Evolutionary conservation across 2,329 filamentous ascomycete genomes (phyloP).

Genomic region (Calonectria pseudoreteaudii): DNA sequence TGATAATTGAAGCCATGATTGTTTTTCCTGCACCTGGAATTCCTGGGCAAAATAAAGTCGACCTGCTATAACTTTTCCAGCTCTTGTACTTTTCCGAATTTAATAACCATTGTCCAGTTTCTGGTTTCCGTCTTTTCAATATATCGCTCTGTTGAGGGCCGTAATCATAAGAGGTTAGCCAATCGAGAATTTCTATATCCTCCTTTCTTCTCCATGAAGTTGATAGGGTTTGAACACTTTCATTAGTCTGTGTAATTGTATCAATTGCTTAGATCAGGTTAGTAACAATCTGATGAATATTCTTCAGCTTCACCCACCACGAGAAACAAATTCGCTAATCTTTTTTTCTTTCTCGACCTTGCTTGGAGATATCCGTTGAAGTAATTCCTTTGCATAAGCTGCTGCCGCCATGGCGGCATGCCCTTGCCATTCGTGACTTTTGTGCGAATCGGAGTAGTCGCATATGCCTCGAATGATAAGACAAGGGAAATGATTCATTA

Average conservation of each 20-base stretch:
- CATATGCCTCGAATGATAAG: neutral
- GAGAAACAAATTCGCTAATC: neutral
- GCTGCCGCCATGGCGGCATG: neutral
- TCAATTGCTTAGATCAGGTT: neutral
- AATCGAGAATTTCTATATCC: neutral
- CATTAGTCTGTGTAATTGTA: neutral
- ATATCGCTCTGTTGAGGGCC: slow-evolving; percentile 51
- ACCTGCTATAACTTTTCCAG: slow-evolving; percentile 40
- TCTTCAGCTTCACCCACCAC: neutral
- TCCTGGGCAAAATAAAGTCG: slow-evolving; percentile 54
- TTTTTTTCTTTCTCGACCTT: neutral
- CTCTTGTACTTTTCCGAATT: slow-evolving; percentile 45
- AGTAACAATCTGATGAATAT: neutral
- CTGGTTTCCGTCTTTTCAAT: slow-evolving; percentile 46
- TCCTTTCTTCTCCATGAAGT: neutral
- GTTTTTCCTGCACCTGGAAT: neutral
- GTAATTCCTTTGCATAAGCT: neutral
- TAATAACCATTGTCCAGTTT: slow-evolving; percentile 57
- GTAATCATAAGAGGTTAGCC: slow-evolving; percentile 47
- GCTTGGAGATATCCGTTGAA: neutral
- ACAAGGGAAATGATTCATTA: slow-evolving; percentile 11
- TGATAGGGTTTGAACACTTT: neutral
- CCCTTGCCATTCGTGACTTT: neutral
- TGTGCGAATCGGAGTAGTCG: neutral
- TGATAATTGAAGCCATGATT: neutral